Evolutionary conservation across 306 rosid species (phyloP).

Genomic region (Cucumis hystrix): DNA sequence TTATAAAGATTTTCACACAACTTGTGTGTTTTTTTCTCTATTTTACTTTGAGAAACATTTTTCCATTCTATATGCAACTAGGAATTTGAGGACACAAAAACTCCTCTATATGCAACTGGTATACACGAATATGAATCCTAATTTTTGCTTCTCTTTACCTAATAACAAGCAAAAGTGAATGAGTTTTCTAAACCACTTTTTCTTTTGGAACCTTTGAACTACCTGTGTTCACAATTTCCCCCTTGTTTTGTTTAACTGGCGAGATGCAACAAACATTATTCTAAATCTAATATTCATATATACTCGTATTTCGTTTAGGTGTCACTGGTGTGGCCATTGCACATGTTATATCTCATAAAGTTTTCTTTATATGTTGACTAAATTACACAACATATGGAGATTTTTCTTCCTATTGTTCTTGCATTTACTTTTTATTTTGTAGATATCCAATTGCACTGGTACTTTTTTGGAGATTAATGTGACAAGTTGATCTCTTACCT

Average conservation of each 20-base stretch:
- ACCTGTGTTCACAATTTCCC: constrained; percentile 1
- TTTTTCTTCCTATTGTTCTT: not conserved
- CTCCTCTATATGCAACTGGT: no score
- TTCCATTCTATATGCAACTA: no score
- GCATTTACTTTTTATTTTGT: constrained; percentile 4
- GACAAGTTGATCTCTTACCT: constrained; percentile 57
- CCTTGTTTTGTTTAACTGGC: constrained; percentile 39
- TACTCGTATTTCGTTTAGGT: constrained; percentile 49
- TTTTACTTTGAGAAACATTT: no score
- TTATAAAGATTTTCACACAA: no score
- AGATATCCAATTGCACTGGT: constrained; percentile 54
- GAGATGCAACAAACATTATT: constrained; percentile 75
- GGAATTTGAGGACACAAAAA: no score
- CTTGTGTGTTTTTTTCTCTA: no score
- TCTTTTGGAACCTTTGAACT: not conserved
- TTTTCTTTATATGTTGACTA: not conserved
- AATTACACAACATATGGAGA: not conserved
- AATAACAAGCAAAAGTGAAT: not conserved
- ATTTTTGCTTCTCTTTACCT: not conserved
- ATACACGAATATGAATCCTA: no score
- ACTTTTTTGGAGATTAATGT: constrained; percentile 57
- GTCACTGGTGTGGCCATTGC: constrained; percentile 91
- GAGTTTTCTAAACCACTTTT: not conserved
- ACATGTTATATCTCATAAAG: constrained; percentile 92
- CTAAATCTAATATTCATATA: constrained; percentile 56